These are phyloP conservation scores for Erythrobasidium yunnanense DNA, from an alignment of 768 basidiomycete genomes.

Conservation along the genomic window DNA sequence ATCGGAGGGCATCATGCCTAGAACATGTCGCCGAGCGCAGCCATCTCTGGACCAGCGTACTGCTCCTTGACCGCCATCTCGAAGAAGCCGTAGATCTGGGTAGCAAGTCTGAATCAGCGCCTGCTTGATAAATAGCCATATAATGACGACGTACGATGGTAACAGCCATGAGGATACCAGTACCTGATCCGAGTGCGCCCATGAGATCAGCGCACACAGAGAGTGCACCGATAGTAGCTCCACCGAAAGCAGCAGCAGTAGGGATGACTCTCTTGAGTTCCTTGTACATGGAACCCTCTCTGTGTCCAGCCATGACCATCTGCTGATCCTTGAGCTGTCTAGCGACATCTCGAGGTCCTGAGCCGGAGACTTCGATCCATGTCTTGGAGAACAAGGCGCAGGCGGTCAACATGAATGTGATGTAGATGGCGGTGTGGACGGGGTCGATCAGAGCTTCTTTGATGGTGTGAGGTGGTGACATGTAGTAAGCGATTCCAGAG, in stretches of 20 bases:
- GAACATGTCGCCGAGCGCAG: constrained; percentile 23
- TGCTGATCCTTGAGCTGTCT: constrained; percentile 98
- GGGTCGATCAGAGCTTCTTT: constrained; percentile 80
- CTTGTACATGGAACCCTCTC: constrained; percentile 98
- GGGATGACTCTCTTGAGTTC: constrained; percentile 96
- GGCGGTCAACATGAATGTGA: constrained; percentile 81
- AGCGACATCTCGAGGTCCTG: constrained; percentile 87
- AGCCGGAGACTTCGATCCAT: constrained; percentile 97
- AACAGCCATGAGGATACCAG: constrained; percentile 93
- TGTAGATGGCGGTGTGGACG: constrained; percentile 80
- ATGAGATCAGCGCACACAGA: constrained; percentile 86
- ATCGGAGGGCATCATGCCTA: too few species aligned
- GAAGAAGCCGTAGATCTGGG: neutral
- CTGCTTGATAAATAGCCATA: too few species aligned
- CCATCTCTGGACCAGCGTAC: constrained; percentile 6
- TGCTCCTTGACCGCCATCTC: constrained; percentile 23
- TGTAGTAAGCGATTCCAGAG: constrained; percentile 92
- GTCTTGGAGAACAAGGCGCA: constrained; percentile 98
- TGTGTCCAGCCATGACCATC: constrained; percentile 74
- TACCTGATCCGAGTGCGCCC: constrained; percentile 81
- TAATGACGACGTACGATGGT: constrained; percentile 52
- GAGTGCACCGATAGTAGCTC: constrained; percentile 85
- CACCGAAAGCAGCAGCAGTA: constrained; percentile 92
- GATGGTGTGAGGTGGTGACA: constrained; percentile 92
- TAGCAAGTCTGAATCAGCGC: neutral